Conservation (phyloP, 306 rosid species). For the Citrullus mucosospermus region DNA sequence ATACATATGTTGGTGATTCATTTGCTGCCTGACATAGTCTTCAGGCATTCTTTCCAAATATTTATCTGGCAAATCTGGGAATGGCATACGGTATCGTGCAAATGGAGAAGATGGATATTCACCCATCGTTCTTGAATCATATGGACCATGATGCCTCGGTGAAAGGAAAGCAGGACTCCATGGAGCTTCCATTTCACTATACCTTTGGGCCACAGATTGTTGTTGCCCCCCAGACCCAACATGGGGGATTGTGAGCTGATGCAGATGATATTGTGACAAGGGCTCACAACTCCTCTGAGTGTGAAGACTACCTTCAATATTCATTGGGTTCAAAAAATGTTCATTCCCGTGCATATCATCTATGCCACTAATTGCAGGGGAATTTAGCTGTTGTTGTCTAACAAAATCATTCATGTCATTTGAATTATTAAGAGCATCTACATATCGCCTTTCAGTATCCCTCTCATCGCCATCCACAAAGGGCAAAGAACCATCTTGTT, state of each 20-base stretch:
- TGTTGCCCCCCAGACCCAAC: constrained; percentile 52
- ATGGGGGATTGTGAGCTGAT: constrained; percentile 42
- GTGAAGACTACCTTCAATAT: constrained; percentile 54
- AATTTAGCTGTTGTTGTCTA: constrained; percentile 46
- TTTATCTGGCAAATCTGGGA: constrained; percentile 50
- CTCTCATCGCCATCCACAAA: constrained; percentile 74
- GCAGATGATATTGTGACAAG: constrained; percentile 44
- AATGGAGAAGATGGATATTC: constrained; percentile 87
- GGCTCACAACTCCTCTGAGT: constrained; percentile 66
- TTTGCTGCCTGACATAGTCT: constrained; percentile 55
- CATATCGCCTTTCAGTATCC: constrained; percentile 86
- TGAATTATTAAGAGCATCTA: constrained; percentile 82
- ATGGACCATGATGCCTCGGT: constrained; percentile 69
- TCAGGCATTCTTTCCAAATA: constrained; percentile 64
- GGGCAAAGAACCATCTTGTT: constrained; percentile 57
- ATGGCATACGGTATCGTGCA: constrained; percentile 47
- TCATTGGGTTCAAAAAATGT: constrained; percentile 43
- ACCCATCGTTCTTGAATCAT: constrained; percentile 45
- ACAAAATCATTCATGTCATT: constrained; percentile 64
- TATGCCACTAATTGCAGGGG: constrained; percentile 29
- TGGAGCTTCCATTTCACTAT: constrained; percentile 59
- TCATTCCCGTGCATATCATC: constrained; percentile 56
- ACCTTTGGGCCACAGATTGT: constrained; percentile 60
- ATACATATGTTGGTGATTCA: constrained; percentile 43
- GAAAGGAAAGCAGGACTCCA: constrained; percentile 89